Percentiles rank a stretch among this genome's conserved stretches.
These are phyloP conservation scores for Poterioochromonas sp. DNA, from an alignment of 352 stramenopile species.

Conservation along the genomic window DNA sequence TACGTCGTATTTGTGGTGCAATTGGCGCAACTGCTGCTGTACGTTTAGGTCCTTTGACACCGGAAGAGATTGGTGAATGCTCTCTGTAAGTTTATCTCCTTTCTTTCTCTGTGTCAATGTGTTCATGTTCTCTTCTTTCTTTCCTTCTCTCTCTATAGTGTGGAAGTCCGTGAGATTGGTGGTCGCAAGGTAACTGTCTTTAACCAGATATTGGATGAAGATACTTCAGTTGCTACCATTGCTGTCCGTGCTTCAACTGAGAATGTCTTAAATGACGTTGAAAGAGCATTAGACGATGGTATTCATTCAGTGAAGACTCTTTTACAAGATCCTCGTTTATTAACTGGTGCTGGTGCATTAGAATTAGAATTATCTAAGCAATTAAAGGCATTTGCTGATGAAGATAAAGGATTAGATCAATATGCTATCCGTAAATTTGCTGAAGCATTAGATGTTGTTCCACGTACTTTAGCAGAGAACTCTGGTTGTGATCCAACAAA, in stretches of 20 bases:
- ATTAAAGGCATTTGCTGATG: slow-evolving; percentile 84
- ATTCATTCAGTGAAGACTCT: slow-evolving; percentile 90
- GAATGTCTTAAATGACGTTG: slow-evolving; percentile 94
- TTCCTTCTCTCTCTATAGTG: slow-evolving; percentile 35
- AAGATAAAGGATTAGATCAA: slow-evolving; percentile 92
- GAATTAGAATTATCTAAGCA: slow-evolving; percentile 91
- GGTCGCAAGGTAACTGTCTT: slow-evolving; percentile 92
- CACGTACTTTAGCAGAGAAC: slow-evolving; percentile 94
- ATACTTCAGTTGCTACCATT: slow-evolving; percentile 88
- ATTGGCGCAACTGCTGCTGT: slow-evolving; percentile 92
- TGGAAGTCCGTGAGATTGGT: slow-evolving; percentile 87
- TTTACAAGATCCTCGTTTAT: slow-evolving; percentile 84
- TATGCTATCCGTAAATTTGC: slow-evolving; percentile 98
- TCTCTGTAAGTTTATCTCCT: slow-evolving; percentile 52
- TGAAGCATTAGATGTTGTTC: slow-evolving; percentile 93
- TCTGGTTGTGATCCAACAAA: slow-evolving; percentile 75
- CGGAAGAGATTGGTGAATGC: slow-evolving; percentile 87
- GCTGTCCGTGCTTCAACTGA: slow-evolving; percentile 78
- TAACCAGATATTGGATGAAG: slow-evolving; percentile 79
- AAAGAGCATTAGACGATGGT: slow-evolving; percentile 93
- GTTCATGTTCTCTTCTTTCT: neutral
- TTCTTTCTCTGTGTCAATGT: slow-evolving; percentile 1
- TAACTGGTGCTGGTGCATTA: slow-evolving; percentile 82
- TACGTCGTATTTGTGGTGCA: slow-evolving; percentile 89
- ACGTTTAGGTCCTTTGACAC: slow-evolving; percentile 84